Evolutionary conservation across 331 rosid species (phyloP).

Genomic region (Cydonia oblonga): DNA sequence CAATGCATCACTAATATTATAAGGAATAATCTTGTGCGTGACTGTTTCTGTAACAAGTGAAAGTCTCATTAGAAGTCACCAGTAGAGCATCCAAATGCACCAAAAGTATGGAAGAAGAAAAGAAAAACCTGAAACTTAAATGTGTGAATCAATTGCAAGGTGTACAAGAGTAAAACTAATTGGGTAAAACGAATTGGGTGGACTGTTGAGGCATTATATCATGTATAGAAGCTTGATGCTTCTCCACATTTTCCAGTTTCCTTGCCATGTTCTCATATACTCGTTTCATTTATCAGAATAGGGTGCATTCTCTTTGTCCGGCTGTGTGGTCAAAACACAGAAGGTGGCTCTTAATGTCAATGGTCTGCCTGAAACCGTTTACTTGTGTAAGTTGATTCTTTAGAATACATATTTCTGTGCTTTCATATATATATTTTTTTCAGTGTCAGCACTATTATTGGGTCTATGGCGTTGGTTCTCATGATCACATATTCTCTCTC

Average conservation of each 20-base stretch:
- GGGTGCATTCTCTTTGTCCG: slow-evolving; percentile 96
- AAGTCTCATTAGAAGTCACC: background rate
- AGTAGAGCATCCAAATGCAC: background rate
- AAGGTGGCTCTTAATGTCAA: slow-evolving; percentile 94
- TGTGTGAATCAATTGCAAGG: background rate
- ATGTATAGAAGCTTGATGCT: background rate
- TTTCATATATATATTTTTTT: background rate
- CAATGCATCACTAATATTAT: background rate
- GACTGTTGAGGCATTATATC: background rate
- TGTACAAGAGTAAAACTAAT: background rate
- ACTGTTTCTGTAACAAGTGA: background rate
- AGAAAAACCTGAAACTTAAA: background rate
- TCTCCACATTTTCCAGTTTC: background rate
- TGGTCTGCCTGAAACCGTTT: slow-evolving; percentile 84
- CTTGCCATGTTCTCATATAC: background rate
- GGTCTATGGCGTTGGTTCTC: background rate
- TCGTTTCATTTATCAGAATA: slow-evolving; percentile 45
- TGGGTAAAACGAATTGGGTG: background rate
- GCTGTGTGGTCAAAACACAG: slow-evolving; percentile 98
- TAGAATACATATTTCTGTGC: background rate
- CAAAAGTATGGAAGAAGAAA: background rate
- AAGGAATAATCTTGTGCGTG: background rate
- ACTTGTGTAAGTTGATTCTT: slow-evolving; percentile 76
- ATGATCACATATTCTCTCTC: background rate
- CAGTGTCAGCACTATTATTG: background rate